These are phyloP conservation scores for Entomortierella parvispora DNA, from an alignment of 192 early-diverging fungal species.

Conservation along the genomic window DNA sequence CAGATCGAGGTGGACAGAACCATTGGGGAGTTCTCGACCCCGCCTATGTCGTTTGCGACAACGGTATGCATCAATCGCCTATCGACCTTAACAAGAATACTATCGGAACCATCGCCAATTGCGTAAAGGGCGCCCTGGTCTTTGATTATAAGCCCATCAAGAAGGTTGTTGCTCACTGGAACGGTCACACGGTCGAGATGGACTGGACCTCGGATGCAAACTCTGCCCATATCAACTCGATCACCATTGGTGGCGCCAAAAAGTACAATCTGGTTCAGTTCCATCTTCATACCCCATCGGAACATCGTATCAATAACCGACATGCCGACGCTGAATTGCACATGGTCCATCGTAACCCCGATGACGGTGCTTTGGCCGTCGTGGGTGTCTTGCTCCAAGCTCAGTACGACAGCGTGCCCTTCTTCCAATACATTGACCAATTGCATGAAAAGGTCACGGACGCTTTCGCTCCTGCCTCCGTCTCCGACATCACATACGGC, in stretches of 20 bases:
- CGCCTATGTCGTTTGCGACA: constrained; percentile 27
- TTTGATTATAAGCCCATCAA: constrained; percentile 11
- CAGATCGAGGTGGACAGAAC: neutral
- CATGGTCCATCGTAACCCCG: constrained; percentile 56
- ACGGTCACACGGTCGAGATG: constrained; percentile 58
- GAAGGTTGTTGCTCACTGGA: constrained; percentile 37
- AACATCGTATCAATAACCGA: constrained; percentile 57
- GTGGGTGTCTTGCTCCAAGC: constrained; percentile 56
- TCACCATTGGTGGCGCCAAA: constrained; percentile 40
- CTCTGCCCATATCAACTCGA: constrained; percentile 6
- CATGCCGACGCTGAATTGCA: constrained; percentile 59
- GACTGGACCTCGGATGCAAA: constrained; percentile 5
- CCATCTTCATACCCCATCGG: constrained; percentile 73
- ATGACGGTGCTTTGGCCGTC: constrained; percentile 55
- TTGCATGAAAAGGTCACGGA: neutral
- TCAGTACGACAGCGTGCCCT: constrained; percentile 18
- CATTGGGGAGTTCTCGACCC: constrained; percentile 44
- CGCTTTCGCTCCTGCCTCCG: neutral
- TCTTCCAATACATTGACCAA: constrained; percentile 20
- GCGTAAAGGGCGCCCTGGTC: constrained; percentile 1
- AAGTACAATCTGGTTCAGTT: constrained; percentile 59
- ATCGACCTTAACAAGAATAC: constrained; percentile 43
- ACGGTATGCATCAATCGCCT: constrained; percentile 60
- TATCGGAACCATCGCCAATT: neutral
- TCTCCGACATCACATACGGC: too few relatives aligned